Percentiles rank a stretch among this genome's conserved stretches.
Conservation (phyloP, 495 filamentous ascomycete genomes). For the Tuber calosporum region DNA sequence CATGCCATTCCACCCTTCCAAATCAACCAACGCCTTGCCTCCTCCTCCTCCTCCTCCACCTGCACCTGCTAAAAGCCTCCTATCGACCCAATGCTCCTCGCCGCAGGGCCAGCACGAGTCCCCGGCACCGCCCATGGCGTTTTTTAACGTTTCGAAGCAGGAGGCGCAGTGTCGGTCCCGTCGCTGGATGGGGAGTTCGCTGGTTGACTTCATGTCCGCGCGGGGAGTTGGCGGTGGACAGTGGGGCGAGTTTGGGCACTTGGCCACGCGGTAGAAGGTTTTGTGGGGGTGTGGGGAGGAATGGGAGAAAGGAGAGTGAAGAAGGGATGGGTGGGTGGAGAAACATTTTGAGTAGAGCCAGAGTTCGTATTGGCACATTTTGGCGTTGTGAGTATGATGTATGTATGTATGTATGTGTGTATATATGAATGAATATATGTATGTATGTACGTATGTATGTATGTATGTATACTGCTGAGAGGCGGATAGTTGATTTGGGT, state of each 20-base stretch:
- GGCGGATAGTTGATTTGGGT: neutral
- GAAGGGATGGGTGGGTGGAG: slow-evolving; percentile 26
- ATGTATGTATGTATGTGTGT: neutral
- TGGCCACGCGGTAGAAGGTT: slow-evolving; percentile 31
- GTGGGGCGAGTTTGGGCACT: slow-evolving; percentile 22
- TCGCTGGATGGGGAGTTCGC: slow-evolving; percentile 28
- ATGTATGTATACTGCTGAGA: neutral
- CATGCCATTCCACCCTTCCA: slow-evolving; percentile 35
- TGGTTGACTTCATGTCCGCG: slow-evolving; percentile 28
- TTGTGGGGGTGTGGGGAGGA: slow-evolving; percentile 28
- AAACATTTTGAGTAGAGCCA: slow-evolving; percentile 32
- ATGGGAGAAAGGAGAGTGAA: slow-evolving; percentile 18
- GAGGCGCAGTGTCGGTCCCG: slow-evolving; percentile 31
- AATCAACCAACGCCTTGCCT: slow-evolving; percentile 21
- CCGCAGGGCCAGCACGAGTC: slow-evolving; percentile 34
- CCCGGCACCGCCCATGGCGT: slow-evolving; percentile 25
- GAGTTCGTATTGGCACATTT: slow-evolving; percentile 36
- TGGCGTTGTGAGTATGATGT: slow-evolving; percentile 12
- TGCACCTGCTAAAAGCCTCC: slow-evolving; percentile 24
- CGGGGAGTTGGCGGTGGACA: slow-evolving; percentile 24
- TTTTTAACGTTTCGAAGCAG: slow-evolving; percentile 31
- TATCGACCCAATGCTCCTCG: slow-evolving; percentile 29
- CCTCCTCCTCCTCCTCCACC: slow-evolving; percentile 1
- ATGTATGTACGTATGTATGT: neutral
- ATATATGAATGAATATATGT: neutral